Evolutionary conservation across 805 yeast genomes (phyloP), one percentile per base, ranked within the genome.

Genomic region (Metschnikowia colocasiae): DNA sequence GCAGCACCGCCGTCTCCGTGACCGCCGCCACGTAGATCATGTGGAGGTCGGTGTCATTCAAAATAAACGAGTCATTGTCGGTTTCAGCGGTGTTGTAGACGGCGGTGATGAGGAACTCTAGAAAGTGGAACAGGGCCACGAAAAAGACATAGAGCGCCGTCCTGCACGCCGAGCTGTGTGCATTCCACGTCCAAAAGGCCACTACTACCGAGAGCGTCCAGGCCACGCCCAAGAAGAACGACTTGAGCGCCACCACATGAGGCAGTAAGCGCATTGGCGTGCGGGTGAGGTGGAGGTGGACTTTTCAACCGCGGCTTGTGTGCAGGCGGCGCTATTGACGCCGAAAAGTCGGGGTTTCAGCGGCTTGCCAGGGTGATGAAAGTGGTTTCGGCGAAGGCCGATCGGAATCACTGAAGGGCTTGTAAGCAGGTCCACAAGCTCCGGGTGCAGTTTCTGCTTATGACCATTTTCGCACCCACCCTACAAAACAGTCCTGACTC

Each of bases 31-130:
- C 16, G 42, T 60, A 60, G 5, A 61, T 66, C 8, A 52, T 10
- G 42, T 62, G 58, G 29, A 69, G 55, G 20, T 69, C 71, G 6
- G 53, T 40, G 50, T 69, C 74, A 25, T 52, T 57, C 37, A 69
- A 48, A 9, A 69, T 64, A 47, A 69, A 69, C 29, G 73, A 89
- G 55, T 86, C 89, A 46, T 76, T 76, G 35, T 81, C 82, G 1
- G 84, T 85, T 58, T 83, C 81, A 3, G 71, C 63, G 3, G 82
- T 74, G 59, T 92, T 90, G 66, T 74, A 89, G 43, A 71, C 67
- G 0, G 96, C 90, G 0, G 99, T 94, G 33, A 82, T 77, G 58
- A 77, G 80, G 62, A 83, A 94, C 67, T 94, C 99, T 18, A 87
- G 61, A 56, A 87, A 78, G 62, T 94, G 98, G 67, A 92, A 94